Base-by-base conservation (phyloP, 2,329 filamentous ascomycete species). In the Teratosphaeria pseudoeucalypti region DNA sequence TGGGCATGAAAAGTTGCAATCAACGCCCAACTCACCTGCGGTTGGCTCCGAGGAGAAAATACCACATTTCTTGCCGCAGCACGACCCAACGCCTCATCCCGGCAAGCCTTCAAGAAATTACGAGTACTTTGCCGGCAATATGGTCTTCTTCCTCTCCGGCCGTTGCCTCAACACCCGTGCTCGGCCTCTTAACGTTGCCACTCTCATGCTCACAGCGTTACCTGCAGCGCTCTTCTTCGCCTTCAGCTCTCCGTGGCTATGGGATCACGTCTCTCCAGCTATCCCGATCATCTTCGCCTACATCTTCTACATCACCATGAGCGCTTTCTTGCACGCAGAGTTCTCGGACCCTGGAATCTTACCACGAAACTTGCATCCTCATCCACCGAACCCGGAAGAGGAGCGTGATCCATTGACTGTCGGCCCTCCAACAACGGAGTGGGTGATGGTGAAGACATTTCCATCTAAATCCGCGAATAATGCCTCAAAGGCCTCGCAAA, bases 111-210 rank as follows among this genome's bases (percentile, higher is more conserved):
- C 89, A 57, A 86, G 82, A 65, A 96, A 96, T 67, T 88, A 92
- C 74, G 85, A 97, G 72, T 96, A 96, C 73, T 97, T 96, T 69
- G 84, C 89, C 53, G 94, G 94, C 54, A 99, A 97, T 70, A 96
- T 90, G 0, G 79, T 91, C 27, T 99, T 99, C 71, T 96, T 86
- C 72, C 80, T 89, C 61, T 88, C 89, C 37, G 94, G 94, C 7
- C 83, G 94, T 61, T 80, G 94, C 61, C 90, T 96, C 70, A 69
- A 61, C 73, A 88, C 94, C 39, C 84, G 85, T 66, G 88, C 95
- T 66, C 84, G 87, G 64, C 94, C 94, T 1, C 85, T 99, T 71
- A 97, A 96, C 67, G 82, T 96, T 67, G 86, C 86, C 12, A 99
- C 94, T 1, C 91, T 87, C 1, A 74, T 90, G 56, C 77, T 96